Conservation (phyloP, 208 protist species). For the Crithidia sp. region DNA sequence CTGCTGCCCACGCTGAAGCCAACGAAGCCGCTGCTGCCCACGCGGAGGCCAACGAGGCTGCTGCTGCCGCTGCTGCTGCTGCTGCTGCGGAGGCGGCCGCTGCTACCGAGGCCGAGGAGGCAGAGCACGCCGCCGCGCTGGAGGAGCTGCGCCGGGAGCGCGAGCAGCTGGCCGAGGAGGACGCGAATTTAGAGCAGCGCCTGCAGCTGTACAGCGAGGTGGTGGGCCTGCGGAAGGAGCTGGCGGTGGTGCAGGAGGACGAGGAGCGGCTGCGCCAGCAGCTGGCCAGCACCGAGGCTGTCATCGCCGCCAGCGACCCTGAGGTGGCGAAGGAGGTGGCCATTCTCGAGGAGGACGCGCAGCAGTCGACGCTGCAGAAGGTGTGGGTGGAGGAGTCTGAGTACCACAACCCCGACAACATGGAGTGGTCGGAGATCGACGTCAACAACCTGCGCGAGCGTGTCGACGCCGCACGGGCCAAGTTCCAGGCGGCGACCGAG, state of each 20-base stretch:
- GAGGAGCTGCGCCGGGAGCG: constrained; percentile 22
- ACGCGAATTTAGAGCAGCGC: constrained; percentile 44
- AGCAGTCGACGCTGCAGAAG: constrained; percentile 60
- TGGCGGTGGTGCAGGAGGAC: constrained; percentile 63
- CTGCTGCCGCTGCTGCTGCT: not conserved
- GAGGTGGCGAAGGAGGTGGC: constrained; percentile 50
- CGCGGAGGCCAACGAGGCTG: not conserved
- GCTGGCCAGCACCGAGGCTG: constrained; percentile 34
- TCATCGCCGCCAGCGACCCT: constrained; percentile 43
- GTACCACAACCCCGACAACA: constrained; percentile 52
- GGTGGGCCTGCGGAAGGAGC: constrained; percentile 67
- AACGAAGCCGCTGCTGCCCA: not conserved
- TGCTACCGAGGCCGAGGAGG: not conserved
- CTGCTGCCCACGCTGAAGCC: constrained; percentile 7
- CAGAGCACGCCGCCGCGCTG: constrained; percentile 5
- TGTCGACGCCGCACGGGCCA: constrained; percentile 38
- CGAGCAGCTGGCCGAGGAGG: constrained; percentile 6
- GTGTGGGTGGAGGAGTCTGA: constrained; percentile 57
- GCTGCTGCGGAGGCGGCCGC: not conserved
- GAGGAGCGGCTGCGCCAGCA: constrained; percentile 55
- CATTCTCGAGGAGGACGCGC: constrained; percentile 69
- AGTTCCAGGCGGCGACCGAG: constrained; percentile 35
- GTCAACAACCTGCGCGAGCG: constrained; percentile 52
- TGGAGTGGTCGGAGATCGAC: constrained; percentile 56
- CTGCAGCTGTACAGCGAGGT: constrained; percentile 80